Conservation (phyloP, 2,329 filamentous ascomycete genomes). For the Microsporum audouinii region DNA sequence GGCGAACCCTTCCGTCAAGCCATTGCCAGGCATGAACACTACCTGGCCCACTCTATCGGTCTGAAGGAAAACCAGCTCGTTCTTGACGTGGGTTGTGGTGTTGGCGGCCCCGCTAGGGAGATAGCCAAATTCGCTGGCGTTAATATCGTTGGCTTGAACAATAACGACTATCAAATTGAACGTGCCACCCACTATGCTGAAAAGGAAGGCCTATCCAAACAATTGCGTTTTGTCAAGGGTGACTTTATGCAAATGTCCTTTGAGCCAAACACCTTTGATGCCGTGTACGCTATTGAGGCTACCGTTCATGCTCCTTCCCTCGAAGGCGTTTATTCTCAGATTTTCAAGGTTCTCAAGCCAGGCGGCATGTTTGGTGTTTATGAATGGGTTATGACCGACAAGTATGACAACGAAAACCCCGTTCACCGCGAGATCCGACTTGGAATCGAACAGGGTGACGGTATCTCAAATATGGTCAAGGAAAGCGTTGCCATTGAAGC, state of each 20-base stretch:
- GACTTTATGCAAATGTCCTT: conserved; percentile 99
- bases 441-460: conserved; percentile 89
- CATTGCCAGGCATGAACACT: conserved; percentile 94
- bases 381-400: conserved; percentile 97
- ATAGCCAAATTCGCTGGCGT: conserved; percentile 91
- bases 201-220: conserved; percentile 67
- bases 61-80: conserved; percentile 81
- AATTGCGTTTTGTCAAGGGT: conserved; percentile 81
- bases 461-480: conserved; percentile 95
- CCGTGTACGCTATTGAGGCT: conserved; percentile 93
- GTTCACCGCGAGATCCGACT: conserved; percentile 82
- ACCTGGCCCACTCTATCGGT: conserved; percentile 79
- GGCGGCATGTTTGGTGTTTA: conserved; percentile 94
- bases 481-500: conserved; percentile 69
- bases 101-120: conserved; percentile 87
- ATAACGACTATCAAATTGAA: conserved; percentile 98
- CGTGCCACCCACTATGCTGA: conserved; percentile 75
- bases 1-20: conserved; percentile 83
- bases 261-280: conserved; percentile 82
- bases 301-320: conserved; percentile 88
- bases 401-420: conserved; percentile 80
- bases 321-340: conserved; percentile 86
- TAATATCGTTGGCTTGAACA: conserved; percentile 87
- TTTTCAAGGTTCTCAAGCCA: conserved; percentile 89
- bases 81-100: conserved; percentile 91